A percentile compares a stretch with the other conserved stretches of the same genome.
phyloP scores from a whole-genome alignment of 2,329 filamentous ascomycete genomes.

The Nectriaceae sp. region DNA sequence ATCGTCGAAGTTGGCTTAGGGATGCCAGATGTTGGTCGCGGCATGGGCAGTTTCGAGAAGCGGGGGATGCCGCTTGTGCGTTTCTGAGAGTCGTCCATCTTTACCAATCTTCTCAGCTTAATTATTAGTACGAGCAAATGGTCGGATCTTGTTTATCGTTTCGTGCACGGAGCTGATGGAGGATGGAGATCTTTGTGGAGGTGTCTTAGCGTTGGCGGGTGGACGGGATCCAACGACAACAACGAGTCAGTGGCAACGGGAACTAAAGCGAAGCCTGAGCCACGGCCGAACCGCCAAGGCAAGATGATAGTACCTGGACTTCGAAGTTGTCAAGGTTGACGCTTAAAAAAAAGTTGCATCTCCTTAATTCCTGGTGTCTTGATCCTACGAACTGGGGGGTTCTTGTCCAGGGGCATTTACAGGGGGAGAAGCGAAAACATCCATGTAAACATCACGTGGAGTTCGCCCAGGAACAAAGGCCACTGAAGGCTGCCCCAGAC shows the following conservation, averaged over 20 bases:
- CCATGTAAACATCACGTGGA: background rate
- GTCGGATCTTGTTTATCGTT: background rate
- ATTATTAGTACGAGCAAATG: background rate
- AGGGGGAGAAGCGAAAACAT: background rate
- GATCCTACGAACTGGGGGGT: background rate
- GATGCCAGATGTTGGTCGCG: constrained; percentile 34
- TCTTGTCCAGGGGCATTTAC: background rate
- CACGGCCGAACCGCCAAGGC: background rate
- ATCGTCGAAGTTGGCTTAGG: constrained; percentile 30
- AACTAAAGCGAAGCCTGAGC: background rate
- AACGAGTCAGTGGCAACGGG: background rate
- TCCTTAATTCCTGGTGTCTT: background rate
- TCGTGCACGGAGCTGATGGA: background rate
- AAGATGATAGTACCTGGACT: background rate
- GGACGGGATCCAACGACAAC: background rate
- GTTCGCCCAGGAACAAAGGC: background rate
- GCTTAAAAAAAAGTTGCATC: background rate
- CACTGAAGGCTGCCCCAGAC: background rate
- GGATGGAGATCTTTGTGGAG: background rate
- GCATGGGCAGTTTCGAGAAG: constrained; percentile 40
- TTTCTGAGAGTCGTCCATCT: constrained; percentile 39
- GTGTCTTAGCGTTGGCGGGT: background rate
- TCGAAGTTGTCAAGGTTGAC: no score
- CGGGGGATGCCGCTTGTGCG: constrained; percentile 39
- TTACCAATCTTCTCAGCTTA: constrained; percentile 1